Evolutionary conservation across 78 protist species (phyloP).

Genomic region (Cavenderia fasciculata): DNA sequence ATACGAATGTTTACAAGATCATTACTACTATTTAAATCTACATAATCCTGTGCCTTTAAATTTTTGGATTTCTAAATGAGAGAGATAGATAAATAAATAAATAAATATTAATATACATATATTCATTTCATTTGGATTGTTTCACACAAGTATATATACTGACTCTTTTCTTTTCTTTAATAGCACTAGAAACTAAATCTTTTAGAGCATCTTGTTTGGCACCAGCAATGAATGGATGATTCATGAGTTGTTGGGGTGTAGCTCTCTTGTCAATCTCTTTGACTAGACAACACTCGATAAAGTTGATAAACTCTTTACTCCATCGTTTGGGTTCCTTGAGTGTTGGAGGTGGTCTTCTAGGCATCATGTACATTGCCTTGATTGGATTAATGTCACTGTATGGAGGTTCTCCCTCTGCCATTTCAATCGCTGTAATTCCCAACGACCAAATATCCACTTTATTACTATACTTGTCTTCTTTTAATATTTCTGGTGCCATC

Average conservation of each 20-base stretch:
- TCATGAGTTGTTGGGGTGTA: constrained; percentile 8
- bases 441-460: constrained; percentile 96
- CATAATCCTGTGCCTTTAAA: too few species aligned
- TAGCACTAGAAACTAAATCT: constrained; percentile 16
- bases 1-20: too few species aligned
- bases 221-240: constrained; percentile 62
- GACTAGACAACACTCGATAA: constrained; percentile 48
- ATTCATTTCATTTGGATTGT: too few species aligned
- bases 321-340: constrained; percentile 62
- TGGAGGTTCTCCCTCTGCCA: constrained; percentile 79
- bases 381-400: constrained; percentile 57
- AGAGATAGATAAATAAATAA: too few species aligned
- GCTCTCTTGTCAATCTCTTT: constrained; percentile 63
- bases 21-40: too few species aligned
- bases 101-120: too few species aligned
- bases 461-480: constrained; percentile 36
- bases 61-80: too few species aligned
- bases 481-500: constrained; percentile 97
- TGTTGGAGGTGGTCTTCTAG: constrained; percentile 70
- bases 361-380: constrained; percentile 76
- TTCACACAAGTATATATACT: background rate
- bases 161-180: constrained; percentile 23
- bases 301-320: constrained; percentile 25
- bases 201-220: constrained; percentile 59
- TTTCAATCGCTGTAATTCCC: constrained; percentile 85